phyloP scores from a whole-genome alignment of 1,284 basidiomycete genomes.

The Leccinum huronense region DNA sequence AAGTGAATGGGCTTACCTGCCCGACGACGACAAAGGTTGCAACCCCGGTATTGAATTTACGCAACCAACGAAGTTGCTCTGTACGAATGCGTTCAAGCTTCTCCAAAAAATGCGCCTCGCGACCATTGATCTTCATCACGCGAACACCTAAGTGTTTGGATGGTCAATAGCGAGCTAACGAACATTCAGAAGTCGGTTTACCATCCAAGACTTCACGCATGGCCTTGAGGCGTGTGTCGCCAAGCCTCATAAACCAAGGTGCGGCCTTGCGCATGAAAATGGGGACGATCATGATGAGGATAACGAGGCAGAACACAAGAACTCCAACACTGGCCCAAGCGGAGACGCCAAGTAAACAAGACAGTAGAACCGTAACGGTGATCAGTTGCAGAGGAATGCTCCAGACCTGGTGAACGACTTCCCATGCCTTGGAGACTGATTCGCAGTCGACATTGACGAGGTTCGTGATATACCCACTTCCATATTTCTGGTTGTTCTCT shows the following conservation, averaged over 20 bases:
- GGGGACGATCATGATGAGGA: slow-evolving; percentile 33
- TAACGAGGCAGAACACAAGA: slow-evolving; percentile 24
- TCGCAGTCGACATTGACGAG: slow-evolving; percentile 34
- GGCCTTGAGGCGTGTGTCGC: slow-evolving; percentile 30
- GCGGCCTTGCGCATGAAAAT: slow-evolving; percentile 34
- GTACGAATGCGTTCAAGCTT: slow-evolving; percentile 27
- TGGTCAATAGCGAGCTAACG: neutral
- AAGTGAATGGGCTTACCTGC: slow-evolving; percentile 15
- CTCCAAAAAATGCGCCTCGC: slow-evolving; percentile 24
- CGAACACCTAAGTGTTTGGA: slow-evolving; percentile 22
- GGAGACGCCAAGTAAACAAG: slow-evolving; percentile 31
- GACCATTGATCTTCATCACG: slow-evolving; percentile 30
- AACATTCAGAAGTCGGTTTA: slow-evolving; percentile 1
- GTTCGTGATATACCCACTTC: slow-evolving; percentile 32
- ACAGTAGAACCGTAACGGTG: slow-evolving; percentile 23
- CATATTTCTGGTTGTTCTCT: slow-evolving; percentile 28
- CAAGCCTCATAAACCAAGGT: slow-evolving; percentile 30
- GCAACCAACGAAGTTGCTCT: slow-evolving; percentile 30
- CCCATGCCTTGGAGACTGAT: slow-evolving; percentile 32
- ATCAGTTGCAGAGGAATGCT: slow-evolving; percentile 30
- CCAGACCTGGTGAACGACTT: slow-evolving; percentile 30
- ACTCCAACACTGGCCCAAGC: slow-evolving; percentile 34
- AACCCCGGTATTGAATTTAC: slow-evolving; percentile 30
- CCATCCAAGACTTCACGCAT: slow-evolving; percentile 33
- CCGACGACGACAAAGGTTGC: slow-evolving; percentile 31